Percentiles rank a stretch among this genome's conserved stretches.
Evolutionary conservation across 441 rosid genomes (phyloP).

Genomic region (Mallotus japonicus): DNA sequence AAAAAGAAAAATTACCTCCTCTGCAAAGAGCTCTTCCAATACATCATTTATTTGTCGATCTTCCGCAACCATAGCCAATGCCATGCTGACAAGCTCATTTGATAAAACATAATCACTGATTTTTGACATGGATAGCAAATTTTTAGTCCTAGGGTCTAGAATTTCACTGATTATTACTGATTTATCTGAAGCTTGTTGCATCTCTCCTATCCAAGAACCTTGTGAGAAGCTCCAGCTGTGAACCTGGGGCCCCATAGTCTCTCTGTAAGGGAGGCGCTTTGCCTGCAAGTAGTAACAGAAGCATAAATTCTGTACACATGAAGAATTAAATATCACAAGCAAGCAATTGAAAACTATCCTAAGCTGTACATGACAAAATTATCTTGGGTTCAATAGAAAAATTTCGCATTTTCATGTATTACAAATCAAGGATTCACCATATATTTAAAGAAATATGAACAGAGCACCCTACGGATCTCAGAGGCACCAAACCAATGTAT

Average conservation of each 20-base stretch:
- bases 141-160: constrained; percentile 70
- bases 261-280: constrained; percentile 63
- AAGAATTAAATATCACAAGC: neutral
- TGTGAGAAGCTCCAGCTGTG: constrained; percentile 54
- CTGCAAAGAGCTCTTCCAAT: constrained; percentile 70
- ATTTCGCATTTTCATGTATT: neutral
- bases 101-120: constrained; percentile 74
- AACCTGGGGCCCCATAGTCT: constrained; percentile 36
- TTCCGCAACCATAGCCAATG: constrained; percentile 80
- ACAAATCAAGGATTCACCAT: neutral
- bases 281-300: constrained; percentile 41
- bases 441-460: neutral
- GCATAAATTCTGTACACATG: constrained; percentile 6
- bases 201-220: constrained; percentile 73
- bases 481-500: neutral
- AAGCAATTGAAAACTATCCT: neutral
- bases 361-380: neutral
- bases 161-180: constrained; percentile 75
- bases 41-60: constrained; percentile 69
- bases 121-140: constrained; percentile 62
- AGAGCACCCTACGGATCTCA: neutral
- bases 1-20: constrained; percentile 47
- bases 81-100: constrained; percentile 84
- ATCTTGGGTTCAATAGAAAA: neutral
- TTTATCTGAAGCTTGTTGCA: constrained; percentile 76